Percentiles rank a stretch among this genome's conserved stretches.
Conservation (phyloP, 768 basidiomycete species). For the Brasilioporus rufonigricans region DNA sequence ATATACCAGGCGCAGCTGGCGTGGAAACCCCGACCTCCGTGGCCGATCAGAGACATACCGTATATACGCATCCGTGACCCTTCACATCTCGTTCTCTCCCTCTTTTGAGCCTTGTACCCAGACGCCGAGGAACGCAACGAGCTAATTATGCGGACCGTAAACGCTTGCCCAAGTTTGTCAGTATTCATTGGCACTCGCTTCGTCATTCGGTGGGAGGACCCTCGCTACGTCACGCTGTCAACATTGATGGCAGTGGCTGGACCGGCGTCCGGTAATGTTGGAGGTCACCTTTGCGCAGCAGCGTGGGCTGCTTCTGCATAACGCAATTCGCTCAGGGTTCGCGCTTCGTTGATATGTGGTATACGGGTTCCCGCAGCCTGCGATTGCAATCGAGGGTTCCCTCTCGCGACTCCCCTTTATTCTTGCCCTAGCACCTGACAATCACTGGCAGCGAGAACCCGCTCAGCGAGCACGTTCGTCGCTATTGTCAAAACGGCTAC, state of each 20-base stretch:
- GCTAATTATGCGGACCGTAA: constrained; percentile 13
- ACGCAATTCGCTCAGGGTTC: constrained; percentile 18
- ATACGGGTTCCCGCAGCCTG: constrained; percentile 1
- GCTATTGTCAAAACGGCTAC: not conserved
- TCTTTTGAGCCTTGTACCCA: not conserved
- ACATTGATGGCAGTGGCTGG: constrained; percentile 5
- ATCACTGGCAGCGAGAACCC: not conserved
- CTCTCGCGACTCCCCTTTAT: not conserved
- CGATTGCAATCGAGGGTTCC: constrained; percentile 20
- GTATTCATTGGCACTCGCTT: not conserved
- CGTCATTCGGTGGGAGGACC: constrained; percentile 2
- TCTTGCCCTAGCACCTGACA: constrained; percentile 18
- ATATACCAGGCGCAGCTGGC: constrained; percentile 9
- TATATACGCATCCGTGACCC: constrained; percentile 3
- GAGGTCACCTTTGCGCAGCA: constrained; percentile 19
- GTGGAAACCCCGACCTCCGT: constrained; percentile 18
- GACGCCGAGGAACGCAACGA: constrained; percentile 3
- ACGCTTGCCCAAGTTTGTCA: constrained; percentile 4
- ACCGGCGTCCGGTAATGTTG: constrained; percentile 7
- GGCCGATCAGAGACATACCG: constrained; percentile 14
- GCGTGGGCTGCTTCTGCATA: not conserved
- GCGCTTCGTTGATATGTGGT: constrained; percentile 11
- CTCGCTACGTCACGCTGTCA: constrained; percentile 14
- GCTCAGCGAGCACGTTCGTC: constrained; percentile 8
- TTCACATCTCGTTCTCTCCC: constrained; percentile 3